Base-by-base conservation (phyloP, 805 yeast species). In the Candida ortonii region DNA sequence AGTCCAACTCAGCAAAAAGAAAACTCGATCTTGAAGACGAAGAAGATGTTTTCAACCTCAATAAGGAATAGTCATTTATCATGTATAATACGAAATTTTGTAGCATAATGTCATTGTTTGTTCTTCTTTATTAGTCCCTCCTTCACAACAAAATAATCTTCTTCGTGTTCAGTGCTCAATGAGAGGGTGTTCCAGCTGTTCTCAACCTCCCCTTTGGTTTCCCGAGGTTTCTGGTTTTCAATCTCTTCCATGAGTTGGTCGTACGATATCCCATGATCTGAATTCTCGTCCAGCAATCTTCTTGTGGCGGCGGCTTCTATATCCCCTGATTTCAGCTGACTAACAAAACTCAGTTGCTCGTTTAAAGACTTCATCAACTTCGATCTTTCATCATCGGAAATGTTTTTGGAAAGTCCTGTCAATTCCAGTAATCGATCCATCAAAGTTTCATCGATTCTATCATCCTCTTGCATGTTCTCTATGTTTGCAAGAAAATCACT, bases 1-100 rank as follows among this genome's bases (percentile, higher is more conserved):
- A 70, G 27, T 75, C 83, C 49, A 66, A 78, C 43, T 66, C 78
- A 6, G 90, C 93, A 34, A 83, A 81, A 58, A 80, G 90, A 51
- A 81, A 80, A 58, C 64, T 81, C 41, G 76, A 73, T 16, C 54
- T 83, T 38, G 84, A 80, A 24, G 82, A 75, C 16, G 84, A 73
- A 22, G 81, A 76, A 25, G 65, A 68, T 37, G 41, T 34, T 8
- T 39, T 43, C 24, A 19, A 30, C 30, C 34, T 43, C 19, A 42
- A 49, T 16, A 27, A 30, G 17, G 39, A 33, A 24, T 39, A 23
- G 23, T 29, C 14, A 25, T 25, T 17, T 21, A 8, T 10, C 6
- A 4, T 24, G 26, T 24, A 24, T 9, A 13, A 24, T 24, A 24
- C 26, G 5, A 24, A 11, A n/a, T 8, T n/a, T 8, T 8, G 26